Conservation (phyloP, 2,329 filamentous ascomycete species). For the Hypoxylon sp. region DNA sequence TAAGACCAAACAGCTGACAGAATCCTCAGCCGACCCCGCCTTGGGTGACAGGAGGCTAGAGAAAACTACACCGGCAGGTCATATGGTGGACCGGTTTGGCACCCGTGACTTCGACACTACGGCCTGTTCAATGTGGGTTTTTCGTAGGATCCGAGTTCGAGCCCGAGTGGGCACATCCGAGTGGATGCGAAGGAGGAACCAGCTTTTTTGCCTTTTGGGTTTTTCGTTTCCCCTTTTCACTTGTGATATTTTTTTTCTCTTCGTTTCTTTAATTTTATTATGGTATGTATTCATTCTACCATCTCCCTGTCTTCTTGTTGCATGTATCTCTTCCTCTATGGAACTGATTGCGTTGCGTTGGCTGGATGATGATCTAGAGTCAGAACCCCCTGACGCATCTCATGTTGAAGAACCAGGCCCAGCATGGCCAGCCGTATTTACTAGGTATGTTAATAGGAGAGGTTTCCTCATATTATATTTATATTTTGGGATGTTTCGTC, state of each 20-base stretch:
- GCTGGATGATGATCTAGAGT: background rate
- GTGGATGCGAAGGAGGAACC: background rate
- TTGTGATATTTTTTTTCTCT: background rate
- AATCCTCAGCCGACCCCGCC: background rate
- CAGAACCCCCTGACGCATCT: background rate
- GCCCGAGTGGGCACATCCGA: background rate
- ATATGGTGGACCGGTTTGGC: constrained; percentile 4
- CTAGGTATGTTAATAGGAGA: no score
- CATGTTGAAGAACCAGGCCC: no score
- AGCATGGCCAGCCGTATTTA: no score
- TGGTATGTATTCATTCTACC: no score
- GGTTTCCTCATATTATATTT: no score
- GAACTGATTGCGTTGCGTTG: background rate
- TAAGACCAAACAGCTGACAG: background rate
- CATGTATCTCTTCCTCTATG: background rate
- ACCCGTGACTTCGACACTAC: constrained; percentile 1
- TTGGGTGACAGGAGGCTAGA: constrained; percentile 5
- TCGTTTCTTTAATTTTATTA: background rate
- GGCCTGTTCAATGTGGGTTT: background rate
- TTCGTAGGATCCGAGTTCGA: background rate
- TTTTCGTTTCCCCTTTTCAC: background rate
- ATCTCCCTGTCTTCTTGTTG: background rate
- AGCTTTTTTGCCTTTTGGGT: background rate
- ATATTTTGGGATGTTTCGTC: no score
- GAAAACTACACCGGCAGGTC: constrained; percentile 10